These are phyloP conservation scores for Yamadazyma laniorum DNA, from an alignment of 805 yeast genomes.

Conservation along the genomic window DNA sequence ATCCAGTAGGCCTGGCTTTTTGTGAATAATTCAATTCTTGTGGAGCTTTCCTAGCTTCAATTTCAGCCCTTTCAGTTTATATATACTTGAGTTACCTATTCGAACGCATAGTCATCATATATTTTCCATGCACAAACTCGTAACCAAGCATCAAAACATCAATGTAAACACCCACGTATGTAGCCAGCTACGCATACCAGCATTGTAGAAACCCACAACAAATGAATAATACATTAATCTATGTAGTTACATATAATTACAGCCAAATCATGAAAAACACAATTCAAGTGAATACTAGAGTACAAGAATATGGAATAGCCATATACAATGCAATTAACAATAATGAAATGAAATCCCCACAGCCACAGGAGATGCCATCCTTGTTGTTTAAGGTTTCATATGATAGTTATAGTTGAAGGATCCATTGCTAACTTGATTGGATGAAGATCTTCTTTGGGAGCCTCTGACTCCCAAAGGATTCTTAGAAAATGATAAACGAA, in stretches of 20 bases:
- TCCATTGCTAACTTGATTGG: conserved; percentile 15
- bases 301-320: conserved; percentile 8
- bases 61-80: too few relatives aligned
- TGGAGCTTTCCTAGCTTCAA: too few relatives aligned
- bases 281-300: conserved; percentile 7
- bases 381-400: conserved; percentile 10
- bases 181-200: too few relatives aligned
- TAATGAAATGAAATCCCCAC: background rate
- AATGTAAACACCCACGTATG: too few relatives aligned
- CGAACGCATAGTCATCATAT: too few relatives aligned
- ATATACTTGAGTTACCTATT: too few relatives aligned
- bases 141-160: too few relatives aligned
- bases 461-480: conserved; percentile 97
- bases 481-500: conserved; percentile 88
- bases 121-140: too few relatives aligned
- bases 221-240: conserved; percentile 11
- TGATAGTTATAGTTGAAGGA: conserved; percentile 18
- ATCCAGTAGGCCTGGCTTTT: too few relatives aligned
- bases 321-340: conserved; percentile 7
- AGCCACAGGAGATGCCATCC: background rate
- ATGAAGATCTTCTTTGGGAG: conserved; percentile 40
- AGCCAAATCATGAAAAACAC: conserved; percentile 7
- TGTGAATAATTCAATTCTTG: too few relatives aligned
- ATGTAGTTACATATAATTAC: conserved; percentile 13
- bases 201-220: too few relatives aligned